Base-by-base conservation (phyloP, 108 stramenopile species). In the Pinguiococcus pyrenoidosus region DNA sequence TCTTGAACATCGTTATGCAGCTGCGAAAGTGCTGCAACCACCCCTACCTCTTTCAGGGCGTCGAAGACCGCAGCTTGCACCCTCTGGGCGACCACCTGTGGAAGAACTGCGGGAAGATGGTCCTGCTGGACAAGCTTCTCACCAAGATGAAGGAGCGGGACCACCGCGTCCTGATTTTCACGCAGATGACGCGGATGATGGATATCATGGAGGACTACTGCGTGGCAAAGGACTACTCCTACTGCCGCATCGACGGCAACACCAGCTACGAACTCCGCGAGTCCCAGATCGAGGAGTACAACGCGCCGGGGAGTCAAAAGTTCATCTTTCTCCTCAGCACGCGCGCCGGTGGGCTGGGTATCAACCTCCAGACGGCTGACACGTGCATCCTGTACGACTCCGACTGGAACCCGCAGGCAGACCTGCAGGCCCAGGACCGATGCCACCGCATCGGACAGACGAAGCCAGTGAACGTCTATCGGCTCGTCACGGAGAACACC, bases 381-480 rank as follows among this genome's bases (percentile, higher is more conserved):
- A 99, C 92, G 0, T 90, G 89, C 54, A 94, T 99, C 54, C 85
- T 96, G 42, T 99, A 91, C 66, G 97, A 99, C 55, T 78, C 75
- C 50, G 93, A 99, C 64, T 96, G 92, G 92, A 99, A 99, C 61
- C 97, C 97, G 10, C 84, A 85, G 34, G 89, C 87, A 29, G 96
- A 99, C 70, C 49, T 87, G 16, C 95, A 97, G 51, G 95, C 95
- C 10, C 81, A 89, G 75, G 84, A 89, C 53, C 59, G 77, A 0
- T 69, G 66, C 3, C 77, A 78, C 39, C 72, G 77, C 30, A 90
- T 96, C 59, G 96, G 96, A 12, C 90, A 94, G 62, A 81, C 67
- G 18, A 80, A 80, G 34, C 66, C 77, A 29, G 92, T 95, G 0
- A 79, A 76, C 22, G 89, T 96, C 1, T 94, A 84, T 71, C 82